phyloP scores from a whole-genome alignment of 352 stramenopile genomes.

The Phytopythium vexans region DNA sequence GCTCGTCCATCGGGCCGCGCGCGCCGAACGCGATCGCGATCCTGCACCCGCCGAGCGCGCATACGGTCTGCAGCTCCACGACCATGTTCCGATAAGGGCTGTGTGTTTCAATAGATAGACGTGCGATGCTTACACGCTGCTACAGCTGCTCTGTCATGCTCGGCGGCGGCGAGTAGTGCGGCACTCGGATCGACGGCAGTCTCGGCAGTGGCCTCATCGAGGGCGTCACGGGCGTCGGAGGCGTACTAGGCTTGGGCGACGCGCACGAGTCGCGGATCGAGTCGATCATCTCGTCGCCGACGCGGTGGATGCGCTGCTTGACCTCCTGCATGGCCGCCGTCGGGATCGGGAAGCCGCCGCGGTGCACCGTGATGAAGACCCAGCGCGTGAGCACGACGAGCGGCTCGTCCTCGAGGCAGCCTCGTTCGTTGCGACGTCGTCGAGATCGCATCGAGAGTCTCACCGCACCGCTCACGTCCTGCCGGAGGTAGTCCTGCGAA shows the following conservation, averaged over 20 bases:
- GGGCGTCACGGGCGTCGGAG: too few relatives aligned
- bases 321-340: conserved; percentile 15
- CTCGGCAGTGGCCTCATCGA: too few relatives aligned
- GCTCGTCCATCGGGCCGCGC: conserved; percentile 7
- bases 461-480: conserved; percentile 23
- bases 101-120: too few relatives aligned
- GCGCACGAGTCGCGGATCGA: conserved; percentile 7
- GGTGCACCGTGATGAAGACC: conserved; percentile 23
- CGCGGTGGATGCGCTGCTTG: conserved; percentile 12
- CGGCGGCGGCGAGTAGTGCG: too few relatives aligned
- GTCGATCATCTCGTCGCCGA: conserved; percentile 26
- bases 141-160: too few relatives aligned
- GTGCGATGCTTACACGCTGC: too few relatives aligned
- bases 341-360: conserved; percentile 10
- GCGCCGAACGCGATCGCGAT: conserved; percentile 3
- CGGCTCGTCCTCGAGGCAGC: conserved; percentile 1
- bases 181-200: too few relatives aligned
- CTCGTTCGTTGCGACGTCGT: neutral
- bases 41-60: neutral
- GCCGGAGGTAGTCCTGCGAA: conserved; percentile 16
- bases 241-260: neutral
- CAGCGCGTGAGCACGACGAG: conserved; percentile 28
- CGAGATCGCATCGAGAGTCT: conserved; percentile 12
- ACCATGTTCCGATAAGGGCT: conserved; percentile 1
- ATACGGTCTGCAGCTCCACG: neutral